Evolutionary conservation across 1,284 basidiomycete species (phyloP), one percentile per base, ranked within the genome.

Genomic region (Cryptococcus sp.): DNA sequence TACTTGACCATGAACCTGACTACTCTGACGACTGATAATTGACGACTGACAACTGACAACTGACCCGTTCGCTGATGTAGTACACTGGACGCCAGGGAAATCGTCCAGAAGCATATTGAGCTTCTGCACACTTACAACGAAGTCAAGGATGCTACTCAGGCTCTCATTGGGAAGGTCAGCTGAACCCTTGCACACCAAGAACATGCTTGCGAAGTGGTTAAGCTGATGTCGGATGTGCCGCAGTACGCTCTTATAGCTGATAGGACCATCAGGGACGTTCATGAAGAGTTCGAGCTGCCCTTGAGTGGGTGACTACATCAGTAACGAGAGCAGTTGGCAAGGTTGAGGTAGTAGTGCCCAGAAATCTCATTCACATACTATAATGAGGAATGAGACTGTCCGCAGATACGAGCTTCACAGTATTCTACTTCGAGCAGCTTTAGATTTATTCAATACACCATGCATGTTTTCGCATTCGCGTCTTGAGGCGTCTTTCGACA

Each of bases 111-210:
- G 15, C 78, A 79, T 56, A 77, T 77, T 54, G 56, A 70, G 25
- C 64, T 74, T 0, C 61, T 79, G 19, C 78, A 79, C 54, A 71
- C 69, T 17, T 78, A 78, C 65, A 78, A 79, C 55, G 78, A 77
- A 58, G 72, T 75, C 68, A 79, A 79, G 64, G 78, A 79, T 60
- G 71, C 64, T 6, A 64, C 75, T 15, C 78, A 79, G 59, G 58
- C 67, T 0, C 64, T 78, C 3, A 79, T 79, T 19, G 72, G 68
- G 15, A 66, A 65, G 50, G 78, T 78, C 13, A 57, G 72, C 64
- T 13, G 11, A 49, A 35, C 10, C 40, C 13, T 13, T 39, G 43
- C 22, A 27, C 15, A 39, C 13, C 8, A 17, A 10, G 30, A 6
- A 4, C 19, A 17, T 15, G n/a, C n/a, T n/a, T n/a, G 25, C 25